Percentiles rank a stretch among this genome's conserved stretches.
phyloP scores from a whole-genome alignment of 179 eudicot genomes.

The Actinidia arguta region DNA sequence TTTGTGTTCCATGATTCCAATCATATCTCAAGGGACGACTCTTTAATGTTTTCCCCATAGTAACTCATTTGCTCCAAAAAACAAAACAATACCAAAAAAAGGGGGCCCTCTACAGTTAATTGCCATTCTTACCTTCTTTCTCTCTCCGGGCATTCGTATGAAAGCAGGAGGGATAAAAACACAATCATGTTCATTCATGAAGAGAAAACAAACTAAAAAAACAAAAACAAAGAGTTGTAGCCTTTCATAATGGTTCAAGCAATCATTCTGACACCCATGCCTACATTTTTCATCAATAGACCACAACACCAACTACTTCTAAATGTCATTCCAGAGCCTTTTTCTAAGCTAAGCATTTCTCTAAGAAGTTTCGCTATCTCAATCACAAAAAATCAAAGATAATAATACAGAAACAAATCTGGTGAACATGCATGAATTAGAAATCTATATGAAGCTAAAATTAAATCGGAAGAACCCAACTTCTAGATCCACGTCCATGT shows the following conservation, averaged over 20 bases:
- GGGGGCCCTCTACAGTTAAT: background rate
- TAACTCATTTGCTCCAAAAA: no score
- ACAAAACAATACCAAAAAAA: background rate
- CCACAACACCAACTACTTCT: background rate
- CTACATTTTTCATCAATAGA: background rate
- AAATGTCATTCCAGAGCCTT: background rate
- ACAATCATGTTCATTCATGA: constrained; percentile 11
- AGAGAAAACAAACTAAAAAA: background rate
- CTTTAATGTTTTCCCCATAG: no score
- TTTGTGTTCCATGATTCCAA: no score
- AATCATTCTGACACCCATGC: constrained; percentile 16
- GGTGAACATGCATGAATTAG: background rate
- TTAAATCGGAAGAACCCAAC: constrained; percentile 8
- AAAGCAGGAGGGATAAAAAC: background rate
- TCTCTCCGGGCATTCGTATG: no score
- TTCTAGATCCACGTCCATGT: constrained; percentile 1
- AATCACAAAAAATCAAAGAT: background rate
- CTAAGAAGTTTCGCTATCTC: background rate
- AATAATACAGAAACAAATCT: background rate
- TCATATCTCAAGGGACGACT: no score
- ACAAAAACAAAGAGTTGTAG: background rate
- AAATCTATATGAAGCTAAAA: background rate
- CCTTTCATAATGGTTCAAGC: constrained; percentile 8
- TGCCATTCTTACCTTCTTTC: no score
- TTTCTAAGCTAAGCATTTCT: background rate